These are phyloP conservation scores for Cercospora sesami DNA, from an alignment of 2,329 filamentous ascomycete genomes.

Conservation along the genomic window DNA sequence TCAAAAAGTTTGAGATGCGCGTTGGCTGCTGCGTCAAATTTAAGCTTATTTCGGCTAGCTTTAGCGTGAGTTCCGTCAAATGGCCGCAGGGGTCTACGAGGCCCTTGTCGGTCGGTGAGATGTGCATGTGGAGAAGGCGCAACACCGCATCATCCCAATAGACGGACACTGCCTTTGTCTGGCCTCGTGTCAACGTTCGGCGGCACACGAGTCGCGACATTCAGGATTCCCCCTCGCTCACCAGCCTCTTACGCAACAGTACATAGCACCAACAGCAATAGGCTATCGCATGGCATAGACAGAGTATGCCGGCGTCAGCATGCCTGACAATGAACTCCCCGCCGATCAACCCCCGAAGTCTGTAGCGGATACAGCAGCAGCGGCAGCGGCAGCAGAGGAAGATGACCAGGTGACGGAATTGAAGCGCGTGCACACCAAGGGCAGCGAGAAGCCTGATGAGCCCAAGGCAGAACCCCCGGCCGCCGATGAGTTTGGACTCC, in stretches of 20 bases:
- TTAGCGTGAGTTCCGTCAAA: neutral
- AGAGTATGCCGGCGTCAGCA: constrained; percentile 14
- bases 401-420: constrained; percentile 17
- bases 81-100: neutral
- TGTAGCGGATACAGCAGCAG: neutral
- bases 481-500: constrained; percentile 43
- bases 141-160: neutral
- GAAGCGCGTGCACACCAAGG: constrained; percentile 23
- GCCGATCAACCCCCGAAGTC: neutral
- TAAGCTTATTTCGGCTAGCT: neutral
- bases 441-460: constrained; percentile 24
- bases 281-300: neutral
- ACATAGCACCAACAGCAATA: neutral
- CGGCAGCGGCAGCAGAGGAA: neutral
- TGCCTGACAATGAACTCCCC: constrained; percentile 20
- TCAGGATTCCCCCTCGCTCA: neutral
- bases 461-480: constrained; percentile 31
- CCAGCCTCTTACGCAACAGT: neutral
- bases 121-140: neutral
- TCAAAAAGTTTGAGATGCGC: neutral
- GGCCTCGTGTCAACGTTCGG: neutral
- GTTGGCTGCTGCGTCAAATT: neutral
- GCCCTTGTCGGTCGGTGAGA: neutral
- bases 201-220: neutral
- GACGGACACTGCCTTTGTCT: neutral